Evolutionary conservation across 306 rosid genomes (phyloP).

Genomic region (Hylodesmum podocarpum): DNA sequence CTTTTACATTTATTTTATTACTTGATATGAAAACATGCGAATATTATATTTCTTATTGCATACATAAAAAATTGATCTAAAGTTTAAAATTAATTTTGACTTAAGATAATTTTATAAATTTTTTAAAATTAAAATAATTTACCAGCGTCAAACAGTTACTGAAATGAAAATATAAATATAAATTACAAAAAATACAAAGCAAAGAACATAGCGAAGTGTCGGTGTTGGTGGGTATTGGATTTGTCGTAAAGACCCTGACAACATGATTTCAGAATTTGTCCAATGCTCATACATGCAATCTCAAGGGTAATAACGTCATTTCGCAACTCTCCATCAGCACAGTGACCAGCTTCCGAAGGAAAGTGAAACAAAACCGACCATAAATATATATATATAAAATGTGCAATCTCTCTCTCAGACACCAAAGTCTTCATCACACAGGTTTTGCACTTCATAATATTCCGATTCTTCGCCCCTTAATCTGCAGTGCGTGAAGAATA

Average conservation of each 20-base stretch:
- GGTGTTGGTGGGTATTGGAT: conserved; percentile 9
- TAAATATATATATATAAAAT: background rate
- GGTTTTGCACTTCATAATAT: background rate
- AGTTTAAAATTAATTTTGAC: too few species aligned
- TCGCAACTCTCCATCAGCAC: background rate
- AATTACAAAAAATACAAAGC: background rate
- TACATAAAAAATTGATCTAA: too few species aligned
- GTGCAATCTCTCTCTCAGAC: background rate
- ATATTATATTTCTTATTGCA: too few species aligned
- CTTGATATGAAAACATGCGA: too few species aligned
- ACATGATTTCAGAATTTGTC: background rate
- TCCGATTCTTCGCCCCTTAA: background rate
- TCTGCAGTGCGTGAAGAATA: background rate
- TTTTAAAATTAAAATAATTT: too few species aligned
- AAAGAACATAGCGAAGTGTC: background rate
- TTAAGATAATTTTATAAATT: too few species aligned
- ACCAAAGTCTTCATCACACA: background rate
- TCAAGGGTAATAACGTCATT: background rate
- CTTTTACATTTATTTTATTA: too few species aligned
- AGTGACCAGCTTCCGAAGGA: background rate
- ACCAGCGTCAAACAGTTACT: background rate
- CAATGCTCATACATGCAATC: background rate
- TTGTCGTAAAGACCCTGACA: background rate
- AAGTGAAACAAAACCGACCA: conserved; percentile 10
- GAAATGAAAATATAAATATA: background rate